phyloP scores from a whole-genome alignment of 2,329 filamentous ascomycete genomes.

The Sphaerulina musiva region DNA sequence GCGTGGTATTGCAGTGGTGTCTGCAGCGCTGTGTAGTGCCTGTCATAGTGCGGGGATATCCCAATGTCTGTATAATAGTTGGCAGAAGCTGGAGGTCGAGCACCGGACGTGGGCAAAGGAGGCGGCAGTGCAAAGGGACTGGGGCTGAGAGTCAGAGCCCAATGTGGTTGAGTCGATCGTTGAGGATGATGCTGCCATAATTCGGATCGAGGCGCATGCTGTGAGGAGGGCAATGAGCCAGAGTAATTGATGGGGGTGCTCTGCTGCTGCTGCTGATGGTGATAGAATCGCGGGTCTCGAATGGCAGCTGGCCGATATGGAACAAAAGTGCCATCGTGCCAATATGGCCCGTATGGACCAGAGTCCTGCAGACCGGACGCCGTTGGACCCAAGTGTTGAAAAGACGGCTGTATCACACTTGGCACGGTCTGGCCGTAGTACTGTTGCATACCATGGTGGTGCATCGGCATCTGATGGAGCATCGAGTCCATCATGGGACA shows the following conservation, averaged over 20 bases:
- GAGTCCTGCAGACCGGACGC: constrained; percentile 51
- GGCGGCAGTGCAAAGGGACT: constrained; percentile 15
- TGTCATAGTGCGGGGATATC: background rate
- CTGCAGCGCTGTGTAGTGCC: constrained; percentile 2
- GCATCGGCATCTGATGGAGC: constrained; percentile 50
- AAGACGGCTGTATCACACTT: constrained; percentile 53
- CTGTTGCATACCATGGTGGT: constrained; percentile 29
- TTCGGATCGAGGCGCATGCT: constrained; percentile 17
- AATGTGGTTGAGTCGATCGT: constrained; percentile 10
- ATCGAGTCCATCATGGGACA: constrained; percentile 54
- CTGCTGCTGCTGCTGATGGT: constrained; percentile 22
- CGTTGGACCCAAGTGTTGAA: constrained; percentile 54
- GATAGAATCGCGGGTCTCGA: constrained; percentile 46
- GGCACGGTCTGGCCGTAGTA: constrained; percentile 47
- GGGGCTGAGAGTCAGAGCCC: constrained; percentile 7
- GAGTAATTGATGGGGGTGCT: constrained; percentile 13
- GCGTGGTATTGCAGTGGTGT: background rate
- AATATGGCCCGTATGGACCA: constrained; percentile 56
- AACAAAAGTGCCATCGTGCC: constrained; percentile 57
- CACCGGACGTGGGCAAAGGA: background rate
- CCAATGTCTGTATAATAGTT: background rate
- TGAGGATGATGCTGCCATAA: constrained; percentile 22
- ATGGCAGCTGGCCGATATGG: constrained; percentile 55
- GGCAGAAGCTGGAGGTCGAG: background rate
- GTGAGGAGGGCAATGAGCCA: constrained; percentile 19